Conservation (phyloP, 805 yeast species). For the Wickerhamiella sergipiensis region DNA sequence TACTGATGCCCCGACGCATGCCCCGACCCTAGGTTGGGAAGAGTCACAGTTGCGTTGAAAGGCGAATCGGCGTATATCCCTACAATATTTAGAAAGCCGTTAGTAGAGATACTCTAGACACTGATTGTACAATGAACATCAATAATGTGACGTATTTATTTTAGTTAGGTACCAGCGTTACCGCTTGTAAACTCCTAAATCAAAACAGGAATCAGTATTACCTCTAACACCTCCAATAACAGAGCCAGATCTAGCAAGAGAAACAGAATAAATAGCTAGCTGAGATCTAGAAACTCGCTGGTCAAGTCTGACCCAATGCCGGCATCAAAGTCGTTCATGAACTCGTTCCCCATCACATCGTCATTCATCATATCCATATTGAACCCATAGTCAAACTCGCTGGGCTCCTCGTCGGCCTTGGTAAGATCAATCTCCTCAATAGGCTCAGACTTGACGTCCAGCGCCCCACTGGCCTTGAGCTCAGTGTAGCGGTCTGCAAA, state of each 20-base stretch:
- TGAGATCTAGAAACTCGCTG: background rate
- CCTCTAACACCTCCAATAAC: too few relatives aligned
- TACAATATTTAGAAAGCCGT: too few relatives aligned
- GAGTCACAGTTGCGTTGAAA: too few relatives aligned
- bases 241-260: too few relatives aligned
- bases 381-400: slow-evolving; percentile 1
- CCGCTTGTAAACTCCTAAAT: background rate
- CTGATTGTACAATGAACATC: too few relatives aligned
- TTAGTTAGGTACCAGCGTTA: too few relatives aligned
- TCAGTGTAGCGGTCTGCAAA: slow-evolving; percentile 9
- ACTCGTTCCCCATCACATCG: background rate
- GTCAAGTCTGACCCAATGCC: background rate
- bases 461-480: slow-evolving; percentile 5
- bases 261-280: background rate
- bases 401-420: background rate
- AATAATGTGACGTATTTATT: too few relatives aligned
- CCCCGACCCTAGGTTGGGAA: background rate
- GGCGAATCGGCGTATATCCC: too few relatives aligned
- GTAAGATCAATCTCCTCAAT: background rate
- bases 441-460: background rate
- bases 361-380: slow-evolving; percentile 1
- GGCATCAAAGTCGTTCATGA: background rate
- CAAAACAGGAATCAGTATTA: too few relatives aligned
- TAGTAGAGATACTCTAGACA: too few relatives aligned
- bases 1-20: too few relatives aligned